Conservation (phyloP, 352 stramenopile genomes). For the Pythium dissotocum region DNA sequence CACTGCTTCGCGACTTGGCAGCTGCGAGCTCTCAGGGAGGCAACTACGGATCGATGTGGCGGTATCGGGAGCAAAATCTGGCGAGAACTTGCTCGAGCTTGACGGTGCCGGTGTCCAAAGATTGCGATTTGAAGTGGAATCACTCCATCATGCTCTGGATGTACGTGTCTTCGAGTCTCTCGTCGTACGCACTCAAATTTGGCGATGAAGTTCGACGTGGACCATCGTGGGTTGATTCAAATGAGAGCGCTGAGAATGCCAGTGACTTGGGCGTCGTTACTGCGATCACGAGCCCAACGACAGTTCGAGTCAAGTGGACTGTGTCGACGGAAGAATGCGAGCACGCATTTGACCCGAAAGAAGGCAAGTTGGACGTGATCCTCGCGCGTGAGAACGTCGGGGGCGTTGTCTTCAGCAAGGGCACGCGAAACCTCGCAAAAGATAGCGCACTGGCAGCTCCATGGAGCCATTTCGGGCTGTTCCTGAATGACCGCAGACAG, state of each 20-base stretch:
- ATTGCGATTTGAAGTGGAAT: constrained; percentile 53
- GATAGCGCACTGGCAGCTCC: constrained; percentile 44
- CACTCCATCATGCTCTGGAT: constrained; percentile 82
- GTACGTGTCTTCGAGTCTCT: constrained; percentile 42
- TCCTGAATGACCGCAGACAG: constrained; percentile 60
- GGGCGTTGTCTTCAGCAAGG: constrained; percentile 72
- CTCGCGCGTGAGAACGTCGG: constrained; percentile 52
- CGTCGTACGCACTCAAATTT: constrained; percentile 62
- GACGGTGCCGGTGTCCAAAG: constrained; percentile 33
- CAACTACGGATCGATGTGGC: not conserved
- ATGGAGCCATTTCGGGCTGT: constrained; percentile 78
- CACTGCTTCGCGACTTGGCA: constrained; percentile 21
- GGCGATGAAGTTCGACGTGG: constrained; percentile 66
- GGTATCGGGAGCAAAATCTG: constrained; percentile 33
- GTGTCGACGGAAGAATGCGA: constrained; percentile 30
- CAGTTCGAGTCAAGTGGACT: constrained; percentile 57
- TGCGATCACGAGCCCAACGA: constrained; percentile 42
- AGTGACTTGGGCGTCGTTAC: constrained; percentile 41
- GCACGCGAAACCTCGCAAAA: constrained; percentile 60
- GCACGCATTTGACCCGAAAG: constrained; percentile 58
- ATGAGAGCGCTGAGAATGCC: not conserved
- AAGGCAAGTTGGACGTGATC: constrained; percentile 52
- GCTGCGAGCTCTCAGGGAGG: not conserved
- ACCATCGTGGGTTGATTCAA: constrained; percentile 43
- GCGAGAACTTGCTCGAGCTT: constrained; percentile 41